These are phyloP conservation scores for Aspergillus unguis DNA, from an alignment of 2,329 filamentous ascomycete species.

Conservation along the genomic window DNA sequence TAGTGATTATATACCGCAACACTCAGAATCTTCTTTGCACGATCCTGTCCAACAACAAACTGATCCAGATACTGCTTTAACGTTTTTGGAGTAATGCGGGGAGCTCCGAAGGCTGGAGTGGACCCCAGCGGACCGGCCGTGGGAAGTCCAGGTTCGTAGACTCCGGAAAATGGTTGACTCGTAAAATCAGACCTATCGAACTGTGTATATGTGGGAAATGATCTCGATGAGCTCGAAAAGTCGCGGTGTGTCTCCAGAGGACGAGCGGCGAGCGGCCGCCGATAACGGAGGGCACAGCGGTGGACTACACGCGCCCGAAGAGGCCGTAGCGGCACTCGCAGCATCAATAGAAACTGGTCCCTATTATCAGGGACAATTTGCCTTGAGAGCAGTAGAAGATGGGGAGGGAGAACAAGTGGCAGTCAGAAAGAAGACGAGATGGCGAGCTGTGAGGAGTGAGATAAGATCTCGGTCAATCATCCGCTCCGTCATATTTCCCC, in stretches of 20 bases:
- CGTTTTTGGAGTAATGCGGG: constrained; percentile 58
- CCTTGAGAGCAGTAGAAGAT: not conserved
- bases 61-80: constrained; percentile 91
- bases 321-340: constrained; percentile 29
- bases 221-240: constrained; percentile 31
- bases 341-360: constrained; percentile 21
- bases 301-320: constrained; percentile 21
- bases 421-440: not conserved
- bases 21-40: constrained; percentile 86
- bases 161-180: constrained; percentile 59
- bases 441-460: not conserved
- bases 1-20: constrained; percentile 97
- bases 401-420: not conserved
- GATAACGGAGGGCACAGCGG: constrained; percentile 24
- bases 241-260: constrained; percentile 14
- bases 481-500: constrained; percentile 1
- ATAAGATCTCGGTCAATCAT: constrained; percentile 4
- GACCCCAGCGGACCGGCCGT: constrained; percentile 62
- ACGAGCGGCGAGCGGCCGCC: constrained; percentile 15
- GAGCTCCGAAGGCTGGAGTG: constrained; percentile 55
- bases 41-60: constrained; percentile 93
- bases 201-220: constrained; percentile 44
- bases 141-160: constrained; percentile 61
- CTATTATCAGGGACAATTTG: too few species aligned
- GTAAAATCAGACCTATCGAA: constrained; percentile 62